These are phyloP conservation scores for Lasiosphaeria hispida DNA, from an alignment of 495 filamentous ascomycete species.

Conservation along the genomic window DNA sequence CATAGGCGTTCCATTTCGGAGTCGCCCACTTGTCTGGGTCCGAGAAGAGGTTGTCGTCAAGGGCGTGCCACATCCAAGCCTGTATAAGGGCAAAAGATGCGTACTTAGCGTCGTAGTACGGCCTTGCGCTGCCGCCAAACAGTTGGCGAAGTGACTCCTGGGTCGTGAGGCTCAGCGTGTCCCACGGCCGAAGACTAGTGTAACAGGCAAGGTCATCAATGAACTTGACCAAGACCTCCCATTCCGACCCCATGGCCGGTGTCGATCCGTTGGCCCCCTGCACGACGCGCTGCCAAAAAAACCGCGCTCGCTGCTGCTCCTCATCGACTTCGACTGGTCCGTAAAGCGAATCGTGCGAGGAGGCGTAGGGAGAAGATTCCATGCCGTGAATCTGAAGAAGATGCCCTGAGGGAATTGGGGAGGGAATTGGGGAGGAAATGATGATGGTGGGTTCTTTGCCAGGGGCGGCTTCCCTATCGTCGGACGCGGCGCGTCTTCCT, in stretches of 20 bases:
- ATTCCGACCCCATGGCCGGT: not conserved
- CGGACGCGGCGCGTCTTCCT: not conserved
- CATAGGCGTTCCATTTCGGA: not conserved
- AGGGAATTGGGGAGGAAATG: too few species aligned
- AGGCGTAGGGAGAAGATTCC: not conserved
- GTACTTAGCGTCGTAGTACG: not conserved
- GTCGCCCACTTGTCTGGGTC: conserved; percentile 6
- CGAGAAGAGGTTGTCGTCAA: conserved; percentile 4
- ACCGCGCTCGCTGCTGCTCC: too few species aligned
- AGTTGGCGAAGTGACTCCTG: not conserved
- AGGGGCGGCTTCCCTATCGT: not conserved
- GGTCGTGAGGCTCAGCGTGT: not conserved
- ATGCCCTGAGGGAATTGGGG: too few species aligned
- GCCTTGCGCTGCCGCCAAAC: not conserved
- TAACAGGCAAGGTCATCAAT: not conserved
- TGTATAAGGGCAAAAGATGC: not conserved
- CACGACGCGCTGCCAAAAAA: too few species aligned
- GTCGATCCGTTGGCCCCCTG: not conserved
- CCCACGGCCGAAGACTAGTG: not conserved
- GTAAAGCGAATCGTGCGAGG: not conserved
- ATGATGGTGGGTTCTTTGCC: too few species aligned
- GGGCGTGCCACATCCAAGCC: not conserved
- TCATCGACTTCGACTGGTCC: not conserved
- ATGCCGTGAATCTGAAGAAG: not conserved
- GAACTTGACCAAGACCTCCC: not conserved